Percentiles rank a stretch among this genome's conserved stretches.
These are phyloP conservation scores for Malbranchea cinnamomea DNA, from an alignment of 2,329 filamentous ascomycete species.

Conservation along the genomic window DNA sequence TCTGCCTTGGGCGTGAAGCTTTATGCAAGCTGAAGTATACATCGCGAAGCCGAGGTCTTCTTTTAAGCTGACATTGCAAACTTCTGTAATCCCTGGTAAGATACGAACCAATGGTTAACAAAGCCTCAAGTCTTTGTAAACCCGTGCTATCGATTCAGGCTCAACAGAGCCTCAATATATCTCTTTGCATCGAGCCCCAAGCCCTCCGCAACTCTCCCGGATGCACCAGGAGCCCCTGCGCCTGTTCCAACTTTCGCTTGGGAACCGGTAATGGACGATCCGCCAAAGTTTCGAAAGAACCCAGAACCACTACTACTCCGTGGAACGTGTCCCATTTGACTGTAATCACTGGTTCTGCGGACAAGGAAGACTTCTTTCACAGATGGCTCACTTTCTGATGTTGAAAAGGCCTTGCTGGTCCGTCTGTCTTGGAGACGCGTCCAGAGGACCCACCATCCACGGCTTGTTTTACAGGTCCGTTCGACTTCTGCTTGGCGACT, in stretches of 20 bases:
- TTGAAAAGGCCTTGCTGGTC: constrained; percentile 7
- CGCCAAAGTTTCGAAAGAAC: constrained; percentile 28
- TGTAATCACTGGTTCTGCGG: constrained; percentile 29
- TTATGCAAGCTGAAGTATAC: too few species aligned
- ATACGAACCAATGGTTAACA: too few species aligned
- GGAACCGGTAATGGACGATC: constrained; percentile 18
- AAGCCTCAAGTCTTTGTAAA: too few species aligned
- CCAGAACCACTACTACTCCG: constrained; percentile 17
- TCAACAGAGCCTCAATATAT: constrained; percentile 32
- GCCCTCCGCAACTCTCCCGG: constrained; percentile 28
- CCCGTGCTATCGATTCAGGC: constrained; percentile 29
- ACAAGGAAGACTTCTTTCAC: constrained; percentile 31
- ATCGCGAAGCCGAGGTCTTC: too few species aligned
- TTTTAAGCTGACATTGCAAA: too few species aligned
- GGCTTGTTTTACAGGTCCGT: constrained; percentile 45
- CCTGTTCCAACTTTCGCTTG: constrained; percentile 15
- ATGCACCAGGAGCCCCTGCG: constrained; percentile 10
- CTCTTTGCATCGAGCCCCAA: constrained; percentile 31
- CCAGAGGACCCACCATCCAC: constrained; percentile 57
- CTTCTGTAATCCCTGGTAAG: too few species aligned
- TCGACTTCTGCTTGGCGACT: constrained; percentile 36
- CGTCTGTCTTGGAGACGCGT: constrained; percentile 33
- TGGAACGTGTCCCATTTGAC: constrained; percentile 18
- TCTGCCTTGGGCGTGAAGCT: too few species aligned
- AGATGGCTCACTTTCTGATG: not conserved